Base-by-base conservation (phyloP, 2,329 filamentous ascomycete species). In the Fusarium nisikadoi region DNA sequence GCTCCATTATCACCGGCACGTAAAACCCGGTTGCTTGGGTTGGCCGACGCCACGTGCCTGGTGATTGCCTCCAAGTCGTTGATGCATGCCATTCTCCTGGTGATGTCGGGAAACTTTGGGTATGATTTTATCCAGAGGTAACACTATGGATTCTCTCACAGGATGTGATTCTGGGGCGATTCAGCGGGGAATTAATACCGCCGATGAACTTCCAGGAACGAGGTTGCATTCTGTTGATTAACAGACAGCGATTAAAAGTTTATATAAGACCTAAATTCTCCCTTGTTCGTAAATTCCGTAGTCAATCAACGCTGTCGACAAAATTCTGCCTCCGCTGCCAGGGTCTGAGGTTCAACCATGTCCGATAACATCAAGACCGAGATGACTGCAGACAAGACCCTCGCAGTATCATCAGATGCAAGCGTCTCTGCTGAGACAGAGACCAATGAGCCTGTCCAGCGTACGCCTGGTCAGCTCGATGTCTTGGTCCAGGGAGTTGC, bases 81-180 rank as follows among this genome's bases (percentile, higher is more conserved):
- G 1, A 12, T 13, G 3, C 0, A 27, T 14, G 4, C 4, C 2
- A 13, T 29, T 17, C 27, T 49, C 5, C 7, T 14, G 1, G 20
- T 43, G 2, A 20, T 2, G 3, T 49, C 54, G 54, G 42, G 19
- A 8, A 49, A 57, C 33, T 25, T 17, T 36, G 54, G 42, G 6
- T 49, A 57, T 35, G 42, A 25, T 23, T 38, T 49, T 29, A 36
- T 38, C 54, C 33, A 11, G 8, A 11, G 16, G 10, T 17, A 23
- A 20, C 17, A 17, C 31, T 5, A 29, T n/a, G 27, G 20, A 5
- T 31, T 4, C 12, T 36, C 23, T 49, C 7, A 20, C 14, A n/a
- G 4, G 13, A 25, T 5, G n/a, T 16, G 39, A 17, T 12, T 27
- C 33, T 17, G 20, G 35, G 35, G 17, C 19, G 0, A 12, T 9